These are phyloP conservation scores for Naganishia sp. DNA, from an alignment of 1,284 basidiomycete species.

Conservation along the genomic window DNA sequence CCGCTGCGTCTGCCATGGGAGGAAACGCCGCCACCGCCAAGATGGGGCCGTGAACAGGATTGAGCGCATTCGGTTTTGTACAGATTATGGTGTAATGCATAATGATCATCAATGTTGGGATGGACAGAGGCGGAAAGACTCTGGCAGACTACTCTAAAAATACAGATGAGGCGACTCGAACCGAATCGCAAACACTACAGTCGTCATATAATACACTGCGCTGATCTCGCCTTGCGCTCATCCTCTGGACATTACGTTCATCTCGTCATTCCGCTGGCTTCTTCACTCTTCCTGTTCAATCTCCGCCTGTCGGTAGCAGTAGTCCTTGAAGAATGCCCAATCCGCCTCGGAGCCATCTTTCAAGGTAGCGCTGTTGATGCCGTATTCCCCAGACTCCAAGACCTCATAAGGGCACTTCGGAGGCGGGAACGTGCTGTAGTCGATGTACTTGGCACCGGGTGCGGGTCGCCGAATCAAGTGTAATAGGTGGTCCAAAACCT, in stretches of 20 bases:
- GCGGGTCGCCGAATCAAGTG: conserved; percentile 64
- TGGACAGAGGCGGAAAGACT: background rate
- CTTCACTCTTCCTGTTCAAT: conserved; percentile 2
- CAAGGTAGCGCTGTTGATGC: background rate
- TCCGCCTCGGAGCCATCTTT: conserved; percentile 6
- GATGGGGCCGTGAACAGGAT: conserved; percentile 35
- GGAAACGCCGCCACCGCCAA: conserved; percentile 14
- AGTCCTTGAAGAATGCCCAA: conserved; percentile 17
- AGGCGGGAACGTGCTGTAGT: conserved; percentile 12
- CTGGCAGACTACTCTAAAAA: conserved; percentile 7
- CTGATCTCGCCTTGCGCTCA: background rate
- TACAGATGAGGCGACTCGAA: conserved; percentile 19
- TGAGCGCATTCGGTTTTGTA: conserved; percentile 13
- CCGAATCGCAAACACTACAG: conserved; percentile 11
- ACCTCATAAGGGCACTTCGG: conserved; percentile 8
- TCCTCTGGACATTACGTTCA: background rate
- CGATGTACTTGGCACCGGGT: conserved; percentile 3
- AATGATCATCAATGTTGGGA: conserved; percentile 11
- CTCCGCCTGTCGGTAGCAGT: background rate
- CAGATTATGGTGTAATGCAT: conserved; percentile 10
- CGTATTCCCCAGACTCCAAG: background rate
- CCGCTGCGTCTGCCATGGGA: conserved; percentile 45
- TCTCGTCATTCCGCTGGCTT: background rate
- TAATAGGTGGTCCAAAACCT: conserved; percentile 77
- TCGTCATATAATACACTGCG: background rate